These are phyloP conservation scores for Pleurostoma richardsiae DNA, from an alignment of 2,329 filamentous ascomycete species.

Conservation along the genomic window DNA sequence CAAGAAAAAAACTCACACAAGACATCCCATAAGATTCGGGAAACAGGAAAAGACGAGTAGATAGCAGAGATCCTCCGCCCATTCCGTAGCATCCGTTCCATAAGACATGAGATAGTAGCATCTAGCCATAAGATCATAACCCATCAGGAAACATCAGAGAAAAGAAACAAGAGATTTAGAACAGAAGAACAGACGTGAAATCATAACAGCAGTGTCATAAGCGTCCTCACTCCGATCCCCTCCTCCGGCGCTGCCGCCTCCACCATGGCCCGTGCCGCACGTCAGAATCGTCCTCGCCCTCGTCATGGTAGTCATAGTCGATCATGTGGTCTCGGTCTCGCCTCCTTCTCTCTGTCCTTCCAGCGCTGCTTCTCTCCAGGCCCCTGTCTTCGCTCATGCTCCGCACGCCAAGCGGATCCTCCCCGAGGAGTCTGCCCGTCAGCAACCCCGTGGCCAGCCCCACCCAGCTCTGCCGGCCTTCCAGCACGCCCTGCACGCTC, in stretches of 20 bases:
- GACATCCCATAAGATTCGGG: no score
- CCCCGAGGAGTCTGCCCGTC: slow-evolving; percentile 11
- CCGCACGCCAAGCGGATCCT: slow-evolving; percentile 11
- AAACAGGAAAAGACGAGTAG: no score
- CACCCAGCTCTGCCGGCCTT: slow-evolving; percentile 18
- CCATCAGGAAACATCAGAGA: slow-evolving; percentile 1
- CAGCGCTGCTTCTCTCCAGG: neutral
- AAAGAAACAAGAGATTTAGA: neutral
- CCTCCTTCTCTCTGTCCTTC: neutral
- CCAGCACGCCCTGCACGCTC: slow-evolving; percentile 22
- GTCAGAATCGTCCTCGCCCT: neutral
- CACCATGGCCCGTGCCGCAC: neutral
- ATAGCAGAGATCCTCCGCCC: no score
- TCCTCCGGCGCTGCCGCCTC: neutral
- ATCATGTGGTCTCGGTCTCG: neutral
- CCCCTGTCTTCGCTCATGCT: neutral
- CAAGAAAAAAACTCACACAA: no score
- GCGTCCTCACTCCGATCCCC: neutral
- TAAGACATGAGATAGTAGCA: no score
- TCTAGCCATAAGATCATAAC: neutral
- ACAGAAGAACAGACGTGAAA: neutral
- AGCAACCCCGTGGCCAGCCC: slow-evolving; percentile 21
- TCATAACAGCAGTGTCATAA: neutral
- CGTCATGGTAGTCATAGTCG: neutral
- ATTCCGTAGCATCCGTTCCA: no score